Conservation (phyloP, 257 asterid species). For the Primulina eburnea region DNA sequence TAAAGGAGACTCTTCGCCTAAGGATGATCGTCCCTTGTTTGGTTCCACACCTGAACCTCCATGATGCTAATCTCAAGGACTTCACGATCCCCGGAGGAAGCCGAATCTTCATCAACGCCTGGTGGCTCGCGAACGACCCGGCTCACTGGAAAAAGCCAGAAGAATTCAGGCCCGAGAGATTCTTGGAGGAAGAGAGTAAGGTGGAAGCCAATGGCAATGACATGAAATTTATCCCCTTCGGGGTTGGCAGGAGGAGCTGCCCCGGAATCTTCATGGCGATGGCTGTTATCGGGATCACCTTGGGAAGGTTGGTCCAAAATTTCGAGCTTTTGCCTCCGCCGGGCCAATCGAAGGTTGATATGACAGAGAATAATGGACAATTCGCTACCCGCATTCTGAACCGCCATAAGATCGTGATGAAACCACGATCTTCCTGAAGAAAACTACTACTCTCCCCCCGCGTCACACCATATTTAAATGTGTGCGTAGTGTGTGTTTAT, state of each 20-base stretch:
- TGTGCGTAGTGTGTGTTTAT: no score
- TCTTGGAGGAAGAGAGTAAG: slow-evolving; percentile 38
- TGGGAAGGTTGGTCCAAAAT: slow-evolving; percentile 56
- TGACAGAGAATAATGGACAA: slow-evolving; percentile 47
- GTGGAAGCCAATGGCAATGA: slow-evolving; percentile 54
- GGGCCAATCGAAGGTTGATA: slow-evolving; percentile 43
- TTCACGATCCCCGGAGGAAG: slow-evolving; percentile 53
- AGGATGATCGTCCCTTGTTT: slow-evolving; percentile 51
- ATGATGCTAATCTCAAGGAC: slow-evolving; percentile 45
- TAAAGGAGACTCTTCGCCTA: slow-evolving; percentile 48
- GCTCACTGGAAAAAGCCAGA: not conserved
- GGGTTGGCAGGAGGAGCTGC: slow-evolving; percentile 58
- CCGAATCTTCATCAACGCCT: slow-evolving; percentile 52
- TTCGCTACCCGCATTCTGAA: slow-evolving; percentile 47
- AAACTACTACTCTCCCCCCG: no score
- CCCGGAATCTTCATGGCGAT: slow-evolving; percentile 53
- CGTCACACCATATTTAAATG: no score
- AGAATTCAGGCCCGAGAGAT: not conserved
- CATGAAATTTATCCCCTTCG: slow-evolving; percentile 46
- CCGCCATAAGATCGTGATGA: slow-evolving; percentile 47
- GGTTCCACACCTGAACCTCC: slow-evolving; percentile 61
- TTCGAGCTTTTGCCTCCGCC: slow-evolving; percentile 56
- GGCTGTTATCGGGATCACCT: slow-evolving; percentile 46
- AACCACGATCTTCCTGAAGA: slow-evolving; percentile 29
- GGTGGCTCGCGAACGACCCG: slow-evolving; percentile 53